A percentile compares a stretch with the other conserved stretches of the same genome.
Conservation (phyloP, 345 rosid species). For the Eucalyptus sp. region DNA sequence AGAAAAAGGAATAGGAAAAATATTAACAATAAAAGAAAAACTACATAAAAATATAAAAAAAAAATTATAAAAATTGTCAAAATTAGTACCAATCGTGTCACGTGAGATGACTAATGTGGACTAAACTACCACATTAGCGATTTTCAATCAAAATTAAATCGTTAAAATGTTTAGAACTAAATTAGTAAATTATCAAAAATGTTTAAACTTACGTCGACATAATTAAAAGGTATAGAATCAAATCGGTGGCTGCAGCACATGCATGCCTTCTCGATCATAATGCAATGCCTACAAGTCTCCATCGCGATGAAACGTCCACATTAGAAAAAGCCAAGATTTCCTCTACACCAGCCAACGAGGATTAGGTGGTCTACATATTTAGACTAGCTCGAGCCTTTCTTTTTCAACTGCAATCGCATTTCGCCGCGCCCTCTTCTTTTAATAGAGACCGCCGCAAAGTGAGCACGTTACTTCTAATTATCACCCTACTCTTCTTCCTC, state of each 20-base stretch:
- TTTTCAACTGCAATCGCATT: not conserved
- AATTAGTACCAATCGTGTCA: accelerated
- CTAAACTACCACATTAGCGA: accelerated
- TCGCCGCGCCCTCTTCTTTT: not conserved
- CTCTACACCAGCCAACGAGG: not conserved
- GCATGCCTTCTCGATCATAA: not conserved
- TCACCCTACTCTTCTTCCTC: not conserved
- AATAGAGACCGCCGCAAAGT: not conserved
- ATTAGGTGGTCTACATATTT: not conserved
- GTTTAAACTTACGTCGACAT: accelerated
- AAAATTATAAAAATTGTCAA: accelerated
- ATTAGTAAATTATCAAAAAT: not conserved
- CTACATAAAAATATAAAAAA: not conserved
- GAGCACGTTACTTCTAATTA: not conserved
- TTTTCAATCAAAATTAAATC: not conserved
- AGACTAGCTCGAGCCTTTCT: not conserved
- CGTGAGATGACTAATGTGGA: accelerated
- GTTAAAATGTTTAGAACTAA: accelerated
- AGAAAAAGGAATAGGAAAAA: not conserved
- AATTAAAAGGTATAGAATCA: not conserved
- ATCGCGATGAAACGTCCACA: not conserved
- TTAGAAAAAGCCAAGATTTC: not conserved
- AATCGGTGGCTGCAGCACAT: not conserved
- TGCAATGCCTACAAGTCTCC: not conserved
- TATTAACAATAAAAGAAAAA: not conserved